Conservation (phyloP, 345 rosid species). For the Aquilaria malaccensis region DNA sequence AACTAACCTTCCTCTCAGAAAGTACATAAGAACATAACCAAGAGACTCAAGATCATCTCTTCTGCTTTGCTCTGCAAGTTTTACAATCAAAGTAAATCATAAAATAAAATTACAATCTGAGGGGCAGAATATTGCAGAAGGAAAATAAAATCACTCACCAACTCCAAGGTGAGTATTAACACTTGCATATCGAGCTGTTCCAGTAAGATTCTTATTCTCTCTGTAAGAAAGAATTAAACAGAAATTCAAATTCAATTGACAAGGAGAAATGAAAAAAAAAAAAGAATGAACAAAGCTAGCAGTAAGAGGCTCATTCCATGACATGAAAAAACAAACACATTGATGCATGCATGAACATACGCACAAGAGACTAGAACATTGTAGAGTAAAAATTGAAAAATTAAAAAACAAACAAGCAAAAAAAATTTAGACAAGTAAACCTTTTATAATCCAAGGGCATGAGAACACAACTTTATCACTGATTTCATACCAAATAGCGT, state of each 20-base stretch:
- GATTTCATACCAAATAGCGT: too few relatives aligned
- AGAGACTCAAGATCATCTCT: constrained; percentile 99
- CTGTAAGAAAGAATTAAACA: constrained; percentile 34
- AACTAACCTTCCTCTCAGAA: constrained; percentile 84
- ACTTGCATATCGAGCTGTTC: constrained; percentile 97
- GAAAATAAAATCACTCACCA: constrained; percentile 42
- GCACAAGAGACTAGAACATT: too few relatives aligned
- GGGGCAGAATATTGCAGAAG: background rate
- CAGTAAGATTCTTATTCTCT: constrained; percentile 97
- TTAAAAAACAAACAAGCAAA: too few relatives aligned
- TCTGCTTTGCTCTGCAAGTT: constrained; percentile 88
- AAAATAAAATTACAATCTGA: constrained; percentile 2
- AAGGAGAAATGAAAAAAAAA: background rate
- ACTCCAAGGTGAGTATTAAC: constrained; percentile 96
- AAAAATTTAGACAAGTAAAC: too few relatives aligned
- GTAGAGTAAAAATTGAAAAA: too few relatives aligned
- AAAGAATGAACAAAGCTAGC: background rate
- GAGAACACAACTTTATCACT: too few relatives aligned
- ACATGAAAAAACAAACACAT: too few relatives aligned
- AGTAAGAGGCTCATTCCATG: background rate
- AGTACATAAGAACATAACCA: constrained; percentile 97
- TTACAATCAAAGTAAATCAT: constrained; percentile 6
- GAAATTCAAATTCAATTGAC: background rate
- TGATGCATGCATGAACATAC: too few relatives aligned
- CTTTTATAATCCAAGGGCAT: too few relatives aligned